Percentiles rank a stretch among this genome's conserved stretches.
Conservation (phyloP, 179 eudicot species). For the Beta lomatogona region DNA sequence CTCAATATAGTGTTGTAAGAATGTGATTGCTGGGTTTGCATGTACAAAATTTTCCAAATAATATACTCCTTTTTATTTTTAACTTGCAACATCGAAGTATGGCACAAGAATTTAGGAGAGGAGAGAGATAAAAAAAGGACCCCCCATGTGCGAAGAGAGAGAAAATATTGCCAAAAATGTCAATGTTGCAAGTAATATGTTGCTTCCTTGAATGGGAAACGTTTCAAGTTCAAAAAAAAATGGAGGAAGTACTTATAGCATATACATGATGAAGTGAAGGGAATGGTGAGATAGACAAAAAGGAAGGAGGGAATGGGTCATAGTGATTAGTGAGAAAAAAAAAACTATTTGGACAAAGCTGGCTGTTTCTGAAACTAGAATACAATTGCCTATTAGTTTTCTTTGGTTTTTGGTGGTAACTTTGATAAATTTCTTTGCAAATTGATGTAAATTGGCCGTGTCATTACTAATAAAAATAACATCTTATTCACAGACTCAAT, state of each 20-base stretch:
- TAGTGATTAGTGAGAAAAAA: background rate
- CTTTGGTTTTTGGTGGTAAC: background rate
- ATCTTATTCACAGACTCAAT: slow-evolving; percentile 43
- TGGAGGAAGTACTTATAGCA: background rate
- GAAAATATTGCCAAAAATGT: too few relatives aligned
- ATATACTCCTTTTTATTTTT: background rate
- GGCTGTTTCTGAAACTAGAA: background rate
- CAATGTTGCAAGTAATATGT: too few relatives aligned
- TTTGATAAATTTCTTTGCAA: background rate
- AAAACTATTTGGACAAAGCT: background rate
- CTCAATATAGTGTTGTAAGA: background rate
- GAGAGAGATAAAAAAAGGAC: too few relatives aligned
- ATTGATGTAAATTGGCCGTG: background rate
- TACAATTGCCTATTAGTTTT: background rate
- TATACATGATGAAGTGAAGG: background rate
- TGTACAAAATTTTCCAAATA: background rate
- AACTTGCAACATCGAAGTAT: too few relatives aligned
- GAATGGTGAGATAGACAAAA: background rate
- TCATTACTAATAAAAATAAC: background rate
- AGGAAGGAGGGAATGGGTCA: background rate
- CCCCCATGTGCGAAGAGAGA: too few relatives aligned
- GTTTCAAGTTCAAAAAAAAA: too few relatives aligned
- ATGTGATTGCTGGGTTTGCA: background rate
- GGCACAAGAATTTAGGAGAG: too few relatives aligned
- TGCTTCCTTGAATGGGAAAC: too few relatives aligned